Base-by-base conservation (phyloP, 2,329 filamentous ascomycete species). In the Arachnomyces sp. region DNA sequence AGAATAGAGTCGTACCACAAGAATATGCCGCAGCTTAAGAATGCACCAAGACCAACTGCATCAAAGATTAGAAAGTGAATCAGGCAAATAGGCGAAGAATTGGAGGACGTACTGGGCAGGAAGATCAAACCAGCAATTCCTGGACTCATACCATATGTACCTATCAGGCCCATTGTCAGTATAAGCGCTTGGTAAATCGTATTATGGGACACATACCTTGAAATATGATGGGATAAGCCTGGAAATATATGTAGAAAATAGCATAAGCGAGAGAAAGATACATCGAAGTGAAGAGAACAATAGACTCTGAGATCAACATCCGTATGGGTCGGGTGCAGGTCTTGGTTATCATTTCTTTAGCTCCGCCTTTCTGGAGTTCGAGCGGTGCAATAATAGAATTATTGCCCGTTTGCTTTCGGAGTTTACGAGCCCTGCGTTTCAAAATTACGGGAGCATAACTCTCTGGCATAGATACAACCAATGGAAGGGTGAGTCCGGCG, bases 1-100 rank as follows among this genome's bases (percentile, higher is more conserved):
- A 87, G 69, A 32, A 76, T 70, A 17, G 55, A 58, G 52, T 89
- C 84, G 71, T 81, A 89, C 38, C 63, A 65, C 36, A 81, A 72
- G 59, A 86, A 87, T 32, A 85, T 64, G 9, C 66, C 66, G 7
- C 81, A 68, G 2, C 77, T 72, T 11, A 86, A 54, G 31, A 75
- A 42, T 18, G 77, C 74, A 14, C 85, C 84, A 7, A 74, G 63
- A 33, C 76, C 78, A 42, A 89, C 58, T 61, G 29, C 16, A 21
- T 45, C 34, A 31, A 30, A 28, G 15, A 8, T 49, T 25, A 44
- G 43, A 34, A 17, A 29, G 14, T n/a, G n/a, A 4, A 11, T 17
- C 9, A 34, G 7, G 21, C n/a, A 12, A 32, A 32, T 25, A 1
- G 14, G 11, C 6, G 35, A 6, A 28, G 13, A 1, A n/a, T 1